These are phyloP conservation scores for Pseudoturritis turrita DNA, from an alignment of 345 rosid genomes.

Conservation along the genomic window DNA sequence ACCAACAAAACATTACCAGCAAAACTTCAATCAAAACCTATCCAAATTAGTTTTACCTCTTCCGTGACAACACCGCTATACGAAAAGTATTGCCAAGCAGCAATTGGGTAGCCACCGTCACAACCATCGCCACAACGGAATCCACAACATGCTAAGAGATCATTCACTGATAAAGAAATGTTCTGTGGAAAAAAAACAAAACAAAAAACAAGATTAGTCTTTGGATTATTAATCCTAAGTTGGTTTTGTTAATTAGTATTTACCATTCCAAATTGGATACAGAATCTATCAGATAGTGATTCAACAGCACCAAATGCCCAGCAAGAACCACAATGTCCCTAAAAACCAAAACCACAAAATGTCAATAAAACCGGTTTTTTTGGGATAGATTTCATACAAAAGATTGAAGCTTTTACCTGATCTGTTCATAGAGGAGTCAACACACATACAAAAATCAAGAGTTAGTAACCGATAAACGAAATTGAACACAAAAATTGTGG, in stretches of 20 bases:
- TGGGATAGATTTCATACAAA: not conserved
- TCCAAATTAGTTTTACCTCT: slow-evolving; percentile 45
- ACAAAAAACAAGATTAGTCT: not conserved
- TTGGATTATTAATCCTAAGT: not conserved
- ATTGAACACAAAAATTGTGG: not conserved
- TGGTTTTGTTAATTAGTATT: not conserved
- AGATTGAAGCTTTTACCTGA: slow-evolving; percentile 58
- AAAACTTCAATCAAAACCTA: not conserved
- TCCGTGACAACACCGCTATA: slow-evolving; percentile 85
- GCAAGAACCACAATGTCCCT: slow-evolving; percentile 99
- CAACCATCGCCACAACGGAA: slow-evolving; percentile 86
- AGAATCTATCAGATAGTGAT: slow-evolving; percentile 92
- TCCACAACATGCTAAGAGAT: slow-evolving; percentile 94
- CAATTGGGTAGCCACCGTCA: slow-evolving; percentile 78
- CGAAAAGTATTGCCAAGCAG: slow-evolving; percentile 70
- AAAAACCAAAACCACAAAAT: slow-evolving; percentile 27
- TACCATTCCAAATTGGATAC: slow-evolving; percentile 82
- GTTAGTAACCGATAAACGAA: slow-evolving; percentile 32
- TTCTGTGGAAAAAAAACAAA: slow-evolving; percentile 39
- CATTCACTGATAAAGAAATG: slow-evolving; percentile 77
- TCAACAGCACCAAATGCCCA: slow-evolving; percentile 99
- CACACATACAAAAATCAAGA: slow-evolving; percentile 11
- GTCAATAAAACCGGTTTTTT: not conserved
- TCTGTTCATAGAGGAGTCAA: slow-evolving; percentile 38
- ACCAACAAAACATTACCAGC: not conserved